Conservation (phyloP, 192 early-diverging fungal species). For the Physocladia obscura region DNA sequence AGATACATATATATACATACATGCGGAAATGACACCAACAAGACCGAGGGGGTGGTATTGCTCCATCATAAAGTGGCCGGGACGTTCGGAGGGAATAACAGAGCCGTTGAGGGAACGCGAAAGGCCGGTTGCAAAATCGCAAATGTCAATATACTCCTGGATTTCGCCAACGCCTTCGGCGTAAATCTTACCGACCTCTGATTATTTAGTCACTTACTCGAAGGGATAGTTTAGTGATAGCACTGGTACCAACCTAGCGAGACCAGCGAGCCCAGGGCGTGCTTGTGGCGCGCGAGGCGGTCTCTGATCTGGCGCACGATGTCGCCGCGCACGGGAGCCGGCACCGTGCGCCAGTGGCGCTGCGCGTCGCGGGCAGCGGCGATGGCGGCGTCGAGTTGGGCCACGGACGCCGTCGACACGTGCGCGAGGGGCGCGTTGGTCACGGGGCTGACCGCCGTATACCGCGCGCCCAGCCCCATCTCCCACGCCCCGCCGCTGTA, state of each 20-base stretch:
- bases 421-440: slow-evolving; percentile 81
- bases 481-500: slow-evolving; percentile 50
- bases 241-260: slow-evolving; percentile 44
- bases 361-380: slow-evolving; percentile 59
- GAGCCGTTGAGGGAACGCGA: slow-evolving; percentile 76
- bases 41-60: slow-evolving; percentile 92
- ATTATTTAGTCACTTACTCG: neutral
- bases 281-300: slow-evolving; percentile 69
- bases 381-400: slow-evolving; percentile 61
- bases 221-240: neutral
- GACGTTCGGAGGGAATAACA: slow-evolving; percentile 84
- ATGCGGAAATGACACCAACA: slow-evolving; percentile 91
- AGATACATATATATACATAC: slow-evolving; percentile 8
- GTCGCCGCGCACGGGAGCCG: slow-evolving; percentile 85
- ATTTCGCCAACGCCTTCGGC: slow-evolving; percentile 91
- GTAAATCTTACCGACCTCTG: slow-evolving; percentile 93
- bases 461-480: slow-evolving; percentile 39
- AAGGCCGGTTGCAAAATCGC: slow-evolving; percentile 87
- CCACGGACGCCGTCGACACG: slow-evolving; percentile 65
- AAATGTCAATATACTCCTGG: slow-evolving; percentile 95
- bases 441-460: slow-evolving; percentile 53
- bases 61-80: slow-evolving; percentile 95
- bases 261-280: slow-evolving; percentile 82
- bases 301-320: slow-evolving; percentile 88
- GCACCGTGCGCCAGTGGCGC: slow-evolving; percentile 58